phyloP scores from a whole-genome alignment of 208 protist species.

The Trypanosoma congolense region DNA sequence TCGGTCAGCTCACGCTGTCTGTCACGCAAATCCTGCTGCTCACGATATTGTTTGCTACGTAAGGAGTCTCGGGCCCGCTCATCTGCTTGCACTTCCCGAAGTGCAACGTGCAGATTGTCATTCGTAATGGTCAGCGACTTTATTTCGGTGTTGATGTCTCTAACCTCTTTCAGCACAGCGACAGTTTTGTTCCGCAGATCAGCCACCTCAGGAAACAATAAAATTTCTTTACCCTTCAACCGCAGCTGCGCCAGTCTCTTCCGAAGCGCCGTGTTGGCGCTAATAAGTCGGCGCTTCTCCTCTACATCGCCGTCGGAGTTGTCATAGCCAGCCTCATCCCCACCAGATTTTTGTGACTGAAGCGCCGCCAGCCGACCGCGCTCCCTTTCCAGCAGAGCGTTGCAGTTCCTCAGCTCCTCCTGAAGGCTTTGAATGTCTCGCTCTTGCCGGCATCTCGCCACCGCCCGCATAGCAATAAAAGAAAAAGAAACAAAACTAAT shows the following conservation, averaged over 20 bases:
- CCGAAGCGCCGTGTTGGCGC: constrained; percentile 37
- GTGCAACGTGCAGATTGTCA: constrained; percentile 38
- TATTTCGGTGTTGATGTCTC: constrained; percentile 49
- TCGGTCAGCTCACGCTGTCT: constrained; percentile 42
- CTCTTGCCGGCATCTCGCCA: neutral
- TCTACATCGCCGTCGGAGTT: constrained; percentile 11
- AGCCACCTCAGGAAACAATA: constrained; percentile 45
- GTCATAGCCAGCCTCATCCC: constrained; percentile 1
- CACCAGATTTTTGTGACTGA: constrained; percentile 27
- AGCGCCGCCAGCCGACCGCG: constrained; percentile 21
- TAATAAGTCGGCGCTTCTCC: constrained; percentile 21
- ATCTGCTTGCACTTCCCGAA: constrained; percentile 38
- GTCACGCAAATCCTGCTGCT: constrained; percentile 35
- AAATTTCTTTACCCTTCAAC: constrained; percentile 25
- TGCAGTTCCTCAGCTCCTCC: constrained; percentile 7
- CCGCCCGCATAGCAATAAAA: neutral
- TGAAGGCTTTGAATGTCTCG: constrained; percentile 1
- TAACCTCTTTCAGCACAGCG: constrained; percentile 45
- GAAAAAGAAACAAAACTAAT: neutral
- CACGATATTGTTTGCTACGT: constrained; percentile 42
- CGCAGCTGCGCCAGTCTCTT: constrained; percentile 26
- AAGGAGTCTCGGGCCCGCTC: constrained; percentile 36
- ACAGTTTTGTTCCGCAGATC: constrained; percentile 63
- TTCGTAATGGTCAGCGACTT: constrained; percentile 49
- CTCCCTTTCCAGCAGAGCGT: constrained; percentile 32